Conservation (phyloP, 2,329 filamentous ascomycete species). For the Paracorniculantispora psalliotae region DNA sequence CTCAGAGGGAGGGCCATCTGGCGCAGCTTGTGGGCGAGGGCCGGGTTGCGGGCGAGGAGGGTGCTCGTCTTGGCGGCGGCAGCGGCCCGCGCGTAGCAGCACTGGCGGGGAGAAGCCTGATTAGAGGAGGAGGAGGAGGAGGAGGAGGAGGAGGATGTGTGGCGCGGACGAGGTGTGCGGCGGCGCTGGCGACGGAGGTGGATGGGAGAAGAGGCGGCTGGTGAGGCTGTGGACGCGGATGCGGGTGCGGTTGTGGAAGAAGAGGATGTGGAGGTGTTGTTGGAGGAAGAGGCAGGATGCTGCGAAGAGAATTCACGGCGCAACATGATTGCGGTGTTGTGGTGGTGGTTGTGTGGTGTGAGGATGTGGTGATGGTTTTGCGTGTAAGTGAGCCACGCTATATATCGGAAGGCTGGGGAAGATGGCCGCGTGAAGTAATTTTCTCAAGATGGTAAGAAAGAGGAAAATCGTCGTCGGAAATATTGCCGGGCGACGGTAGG, state of each 20-base stretch:
- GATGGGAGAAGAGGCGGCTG: slow-evolving; percentile 26
- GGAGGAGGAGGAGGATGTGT: neutral
- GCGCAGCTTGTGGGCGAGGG: slow-evolving; percentile 55
- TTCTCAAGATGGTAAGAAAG: neutral
- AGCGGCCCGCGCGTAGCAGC: slow-evolving; percentile 24
- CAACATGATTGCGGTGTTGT: slow-evolving; percentile 8
- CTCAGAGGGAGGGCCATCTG: slow-evolving; percentile 62
- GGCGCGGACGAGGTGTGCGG: slow-evolving; percentile 2
- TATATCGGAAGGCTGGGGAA: neutral
- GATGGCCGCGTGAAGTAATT: neutral
- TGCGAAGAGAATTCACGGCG: slow-evolving; percentile 13
- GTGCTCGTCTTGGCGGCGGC: slow-evolving; percentile 23
- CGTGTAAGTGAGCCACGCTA: slow-evolving; percentile 1
- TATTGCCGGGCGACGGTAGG: neutral
- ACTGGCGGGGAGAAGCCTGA: no score
- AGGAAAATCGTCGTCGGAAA: neutral
- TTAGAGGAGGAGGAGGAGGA: neutral
- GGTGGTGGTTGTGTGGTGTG: neutral
- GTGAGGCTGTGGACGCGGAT: slow-evolving; percentile 24
- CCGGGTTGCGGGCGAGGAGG: slow-evolving; percentile 41
- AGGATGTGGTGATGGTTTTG: neutral
- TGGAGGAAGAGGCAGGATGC: slow-evolving; percentile 8
- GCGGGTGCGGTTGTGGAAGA: slow-evolving; percentile 20
- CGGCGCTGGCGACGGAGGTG: slow-evolving; percentile 14
- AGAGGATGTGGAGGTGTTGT: slow-evolving; percentile 17